Conservation (phyloP, 345 rosid genomes). For the Gossypioides kirkii region DNA sequence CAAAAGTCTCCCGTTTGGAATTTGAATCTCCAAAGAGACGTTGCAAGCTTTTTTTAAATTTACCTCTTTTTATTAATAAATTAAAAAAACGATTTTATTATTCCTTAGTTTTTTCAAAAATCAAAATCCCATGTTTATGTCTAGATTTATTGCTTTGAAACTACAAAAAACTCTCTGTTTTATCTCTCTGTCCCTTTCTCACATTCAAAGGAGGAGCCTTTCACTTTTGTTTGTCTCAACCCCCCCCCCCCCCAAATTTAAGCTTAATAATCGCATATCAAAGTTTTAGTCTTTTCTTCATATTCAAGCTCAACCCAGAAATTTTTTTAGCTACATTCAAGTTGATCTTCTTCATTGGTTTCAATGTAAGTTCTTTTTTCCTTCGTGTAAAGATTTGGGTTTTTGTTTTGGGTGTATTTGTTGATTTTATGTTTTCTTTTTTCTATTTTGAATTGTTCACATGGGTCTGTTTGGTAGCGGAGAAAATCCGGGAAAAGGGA, state of each 20-base stretch:
- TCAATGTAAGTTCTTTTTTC: slow-evolving; percentile 24
- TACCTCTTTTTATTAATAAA: slow-evolving; percentile 10
- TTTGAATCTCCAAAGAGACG: slow-evolving; percentile 78
- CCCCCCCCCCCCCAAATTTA: background rate
- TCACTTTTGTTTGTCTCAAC: background rate
- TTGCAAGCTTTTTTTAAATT: slow-evolving; percentile 27
- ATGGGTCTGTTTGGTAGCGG: background rate
- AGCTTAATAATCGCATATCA: background rate
- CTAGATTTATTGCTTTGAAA: slow-evolving; percentile 41
- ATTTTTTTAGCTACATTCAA: background rate
- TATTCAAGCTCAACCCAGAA: background rate
- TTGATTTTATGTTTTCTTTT: background rate
- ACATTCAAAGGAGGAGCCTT: slow-evolving; percentile 17
- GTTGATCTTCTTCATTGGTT: slow-evolving; percentile 18
- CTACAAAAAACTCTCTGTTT: slow-evolving; percentile 8
- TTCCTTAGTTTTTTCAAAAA: background rate
- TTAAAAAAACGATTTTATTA: background rate
- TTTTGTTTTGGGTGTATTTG: slow-evolving; percentile 11
- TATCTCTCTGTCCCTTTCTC: slow-evolving; percentile 10
- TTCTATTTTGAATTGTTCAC: background rate
- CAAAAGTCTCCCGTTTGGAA: slow-evolving; percentile 31
- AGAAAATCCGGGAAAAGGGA: background rate
- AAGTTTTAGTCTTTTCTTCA: background rate
- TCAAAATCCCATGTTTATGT: slow-evolving; percentile 13
- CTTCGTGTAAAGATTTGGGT: slow-evolving; percentile 1